Evolutionary conservation across 1,284 basidiomycete genomes (phyloP).

Genomic region (Leucoagaricus sp.): DNA sequence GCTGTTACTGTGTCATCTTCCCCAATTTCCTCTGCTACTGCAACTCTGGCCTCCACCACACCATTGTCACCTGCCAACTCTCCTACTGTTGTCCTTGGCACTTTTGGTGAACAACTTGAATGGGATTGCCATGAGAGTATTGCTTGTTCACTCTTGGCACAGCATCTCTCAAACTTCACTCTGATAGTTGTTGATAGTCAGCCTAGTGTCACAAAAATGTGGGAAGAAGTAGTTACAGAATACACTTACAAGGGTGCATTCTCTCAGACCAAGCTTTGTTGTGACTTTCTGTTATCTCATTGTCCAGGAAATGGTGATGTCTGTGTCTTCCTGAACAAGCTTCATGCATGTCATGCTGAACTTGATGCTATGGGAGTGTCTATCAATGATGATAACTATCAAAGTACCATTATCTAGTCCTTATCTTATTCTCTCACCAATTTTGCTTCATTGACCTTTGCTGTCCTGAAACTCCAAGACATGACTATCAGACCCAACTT

Average conservation of each 20-base stretch:
- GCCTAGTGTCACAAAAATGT: background rate
- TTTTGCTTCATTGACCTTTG: too few species aligned
- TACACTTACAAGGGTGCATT: constrained; percentile 3
- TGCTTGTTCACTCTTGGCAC: background rate
- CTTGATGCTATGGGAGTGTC: constrained; percentile 28
- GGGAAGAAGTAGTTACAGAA: background rate
- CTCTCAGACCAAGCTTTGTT: background rate
- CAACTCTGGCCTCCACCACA: background rate
- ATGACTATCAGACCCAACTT: too few species aligned
- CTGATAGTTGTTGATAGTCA: background rate
- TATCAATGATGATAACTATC: constrained; percentile 33
- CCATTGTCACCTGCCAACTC: background rate
- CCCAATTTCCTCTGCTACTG: background rate
- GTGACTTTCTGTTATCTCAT: background rate
- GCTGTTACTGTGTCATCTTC: background rate
- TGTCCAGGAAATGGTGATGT: background rate
- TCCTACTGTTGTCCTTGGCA: background rate
- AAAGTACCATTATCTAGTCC: constrained; percentile 32
- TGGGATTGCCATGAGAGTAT: background rate
- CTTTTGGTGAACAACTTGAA: background rate
- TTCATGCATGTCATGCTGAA: constrained; percentile 27
- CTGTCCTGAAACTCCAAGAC: too few species aligned
- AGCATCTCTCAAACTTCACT: background rate
- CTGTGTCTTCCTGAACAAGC: background rate
- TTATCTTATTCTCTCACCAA: constrained; percentile 29